Evolutionary conservation across 768 basidiomycete genomes (phyloP).

Genomic region (Hericium rajendrae): DNA sequence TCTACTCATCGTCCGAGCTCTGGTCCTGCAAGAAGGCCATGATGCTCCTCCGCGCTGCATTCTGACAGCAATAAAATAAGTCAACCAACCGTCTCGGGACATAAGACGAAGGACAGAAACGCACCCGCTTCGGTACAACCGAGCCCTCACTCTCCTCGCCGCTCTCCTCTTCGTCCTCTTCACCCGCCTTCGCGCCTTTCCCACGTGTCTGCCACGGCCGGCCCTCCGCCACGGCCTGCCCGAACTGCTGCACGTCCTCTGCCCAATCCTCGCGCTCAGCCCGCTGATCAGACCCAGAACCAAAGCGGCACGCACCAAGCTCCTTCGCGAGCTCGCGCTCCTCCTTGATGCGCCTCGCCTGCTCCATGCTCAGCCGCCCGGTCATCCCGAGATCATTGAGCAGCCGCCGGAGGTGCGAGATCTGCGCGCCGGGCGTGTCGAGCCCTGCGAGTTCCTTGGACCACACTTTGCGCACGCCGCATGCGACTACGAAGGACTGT

Average conservation of each 20-base stretch:
- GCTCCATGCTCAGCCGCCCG: constrained; percentile 66
- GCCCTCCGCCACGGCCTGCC: constrained; percentile 34
- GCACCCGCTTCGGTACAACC: constrained; percentile 1
- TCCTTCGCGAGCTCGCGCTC: constrained; percentile 72
- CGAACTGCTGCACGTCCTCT: constrained; percentile 76
- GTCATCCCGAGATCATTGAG: constrained; percentile 72
- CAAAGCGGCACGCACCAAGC: constrained; percentile 42
- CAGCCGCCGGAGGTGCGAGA: constrained; percentile 52
- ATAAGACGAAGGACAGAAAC: neutral
- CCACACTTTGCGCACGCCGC: constrained; percentile 74
- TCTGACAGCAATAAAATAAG: constrained; percentile 16
- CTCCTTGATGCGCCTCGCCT: constrained; percentile 67
- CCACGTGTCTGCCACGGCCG: constrained; percentile 19
- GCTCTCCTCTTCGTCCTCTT: constrained; percentile 27
- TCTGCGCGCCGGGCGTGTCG: constrained; percentile 50
- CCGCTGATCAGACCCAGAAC: neutral
- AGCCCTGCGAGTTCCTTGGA: constrained; percentile 58
- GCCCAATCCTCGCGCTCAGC: constrained; percentile 1
- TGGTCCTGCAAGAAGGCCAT: constrained; percentile 66
- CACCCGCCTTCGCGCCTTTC: constrained; percentile 21
- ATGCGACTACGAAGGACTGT: constrained; percentile 61
- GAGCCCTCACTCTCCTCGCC: constrained; percentile 8
- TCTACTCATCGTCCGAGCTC: constrained; percentile 48
- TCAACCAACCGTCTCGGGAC: neutral
- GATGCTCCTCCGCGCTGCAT: constrained; percentile 48